phyloP scores from a whole-genome alignment of 176 grass and related monocot species.

The Zea mays region DNA sequence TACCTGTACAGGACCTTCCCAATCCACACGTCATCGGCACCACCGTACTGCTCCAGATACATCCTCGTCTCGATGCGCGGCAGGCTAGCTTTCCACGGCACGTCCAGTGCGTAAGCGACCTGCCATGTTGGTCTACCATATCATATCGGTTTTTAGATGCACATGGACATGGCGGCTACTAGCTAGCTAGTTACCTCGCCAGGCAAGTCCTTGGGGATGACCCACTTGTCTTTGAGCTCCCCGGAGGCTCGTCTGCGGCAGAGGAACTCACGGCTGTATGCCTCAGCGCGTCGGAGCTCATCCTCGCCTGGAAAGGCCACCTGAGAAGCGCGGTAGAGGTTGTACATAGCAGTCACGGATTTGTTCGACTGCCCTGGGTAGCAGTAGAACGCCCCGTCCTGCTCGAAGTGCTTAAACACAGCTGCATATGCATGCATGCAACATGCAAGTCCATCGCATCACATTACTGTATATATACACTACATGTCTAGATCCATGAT shows the following conservation, averaged over 20 bases:
- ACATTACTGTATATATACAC: too few relatives aligned
- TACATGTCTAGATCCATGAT: too few relatives aligned
- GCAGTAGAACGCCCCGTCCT: conserved; percentile 28
- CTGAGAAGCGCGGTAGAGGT: conserved; percentile 44
- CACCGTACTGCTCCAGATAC: conserved; percentile 41
- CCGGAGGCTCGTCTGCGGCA: conserved; percentile 30
- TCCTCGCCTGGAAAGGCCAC: background rate
- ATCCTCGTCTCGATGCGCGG: conserved; percentile 32
- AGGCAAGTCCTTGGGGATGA: conserved; percentile 52
- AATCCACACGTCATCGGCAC: conserved; percentile 10
- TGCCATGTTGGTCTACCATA: too few relatives aligned
- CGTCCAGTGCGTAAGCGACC: conserved; percentile 7
- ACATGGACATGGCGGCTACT: too few relatives aligned
- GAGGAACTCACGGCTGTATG: conserved; percentile 34
- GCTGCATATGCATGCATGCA: too few relatives aligned
- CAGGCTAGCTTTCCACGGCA: conserved; percentile 29
- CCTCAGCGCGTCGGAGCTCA: background rate
- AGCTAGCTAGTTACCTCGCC: conserved; percentile 30
- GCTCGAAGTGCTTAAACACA: conserved; percentile 38
- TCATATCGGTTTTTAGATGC: too few relatives aligned
- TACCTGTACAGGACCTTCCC: conserved; percentile 34
- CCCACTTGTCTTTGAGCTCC: conserved; percentile 53
- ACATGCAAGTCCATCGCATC: too few relatives aligned
- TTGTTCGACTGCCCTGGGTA: conserved; percentile 18
- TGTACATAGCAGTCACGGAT: conserved; percentile 32